A percentile compares a stretch with the other conserved stretches of the same genome.
Conservation (phyloP, 2,329 filamentous ascomycete species). For the Lomentospora prolificans region DNA sequence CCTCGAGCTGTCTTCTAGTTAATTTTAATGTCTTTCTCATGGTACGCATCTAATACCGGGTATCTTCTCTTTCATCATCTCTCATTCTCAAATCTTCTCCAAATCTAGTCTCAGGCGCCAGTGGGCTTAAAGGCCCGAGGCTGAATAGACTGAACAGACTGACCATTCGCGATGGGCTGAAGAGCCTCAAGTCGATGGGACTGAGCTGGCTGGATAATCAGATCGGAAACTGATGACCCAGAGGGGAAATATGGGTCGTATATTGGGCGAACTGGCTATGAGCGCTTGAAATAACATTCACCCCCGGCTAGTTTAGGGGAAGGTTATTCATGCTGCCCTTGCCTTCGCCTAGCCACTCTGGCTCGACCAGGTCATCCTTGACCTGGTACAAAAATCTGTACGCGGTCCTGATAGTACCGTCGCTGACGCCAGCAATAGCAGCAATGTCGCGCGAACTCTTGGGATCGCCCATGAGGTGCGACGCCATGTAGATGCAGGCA, state of each 20-base stretch:
- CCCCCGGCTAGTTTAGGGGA: slow-evolving; percentile 29
- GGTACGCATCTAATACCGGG: neutral
- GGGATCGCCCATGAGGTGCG: slow-evolving; percentile 70
- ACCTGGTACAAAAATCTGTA: slow-evolving; percentile 80
- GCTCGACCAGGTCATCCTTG: slow-evolving; percentile 63
- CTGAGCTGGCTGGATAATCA: too few species aligned
- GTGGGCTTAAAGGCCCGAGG: too few species aligned
- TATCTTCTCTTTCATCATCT: neutral
- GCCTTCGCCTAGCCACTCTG: slow-evolving; percentile 64
- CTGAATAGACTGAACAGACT: too few species aligned
- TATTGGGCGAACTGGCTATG: too few species aligned
- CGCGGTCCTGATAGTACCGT: slow-evolving; percentile 91
- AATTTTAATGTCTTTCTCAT: neutral
- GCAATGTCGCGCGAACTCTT: slow-evolving; percentile 83
- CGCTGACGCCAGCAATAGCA: slow-evolving; percentile 75
- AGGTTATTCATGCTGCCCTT: slow-evolving; percentile 62
- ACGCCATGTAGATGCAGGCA: slow-evolving; percentile 94
- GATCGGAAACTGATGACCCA: too few species aligned
- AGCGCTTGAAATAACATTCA: neutral
- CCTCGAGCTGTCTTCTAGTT: neutral
- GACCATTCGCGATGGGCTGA: too few species aligned
- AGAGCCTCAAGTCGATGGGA: too few species aligned
- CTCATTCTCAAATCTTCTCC: neutral
- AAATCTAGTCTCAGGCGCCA: neutral
- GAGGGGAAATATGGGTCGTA: too few species aligned